Conservation (phyloP, 768 basidiomycete species). For the Kwoniella sp. region DNA sequence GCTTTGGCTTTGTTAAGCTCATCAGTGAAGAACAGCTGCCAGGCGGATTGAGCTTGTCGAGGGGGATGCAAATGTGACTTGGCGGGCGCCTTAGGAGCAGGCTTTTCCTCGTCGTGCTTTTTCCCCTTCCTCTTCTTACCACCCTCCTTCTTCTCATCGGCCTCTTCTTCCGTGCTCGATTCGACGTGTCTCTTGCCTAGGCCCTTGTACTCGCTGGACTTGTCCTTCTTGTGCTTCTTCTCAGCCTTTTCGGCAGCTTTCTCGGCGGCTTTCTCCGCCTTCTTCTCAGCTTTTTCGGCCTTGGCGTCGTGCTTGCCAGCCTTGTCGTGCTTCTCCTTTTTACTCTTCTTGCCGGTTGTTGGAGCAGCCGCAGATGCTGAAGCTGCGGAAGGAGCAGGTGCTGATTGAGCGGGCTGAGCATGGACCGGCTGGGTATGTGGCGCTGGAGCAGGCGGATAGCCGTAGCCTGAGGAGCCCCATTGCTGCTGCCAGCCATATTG, state of each 20-base stretch:
- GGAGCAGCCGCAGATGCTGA: slow-evolving; percentile 5
- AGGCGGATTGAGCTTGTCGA: slow-evolving; percentile 88
- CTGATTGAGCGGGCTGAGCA: slow-evolving; percentile 14
- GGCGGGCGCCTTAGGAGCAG: slow-evolving; percentile 51
- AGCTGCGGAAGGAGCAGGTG: slow-evolving; percentile 10
- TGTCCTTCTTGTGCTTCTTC: slow-evolving; percentile 37
- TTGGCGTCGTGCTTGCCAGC: slow-evolving; percentile 1
- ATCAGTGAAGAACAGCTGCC: slow-evolving; percentile 96
- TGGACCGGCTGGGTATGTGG: slow-evolving; percentile 18
- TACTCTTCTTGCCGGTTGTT: slow-evolving; percentile 16
- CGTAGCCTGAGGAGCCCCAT: slow-evolving; percentile 24
- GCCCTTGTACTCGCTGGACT: slow-evolving; percentile 32
- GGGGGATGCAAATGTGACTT: slow-evolving; percentile 83
- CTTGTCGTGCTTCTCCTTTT: slow-evolving; percentile 40
- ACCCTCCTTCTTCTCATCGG: slow-evolving; percentile 27
- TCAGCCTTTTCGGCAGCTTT: slow-evolving; percentile 13
- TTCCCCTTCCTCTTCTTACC: slow-evolving; percentile 37
- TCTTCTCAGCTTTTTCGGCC: slow-evolving; percentile 12
- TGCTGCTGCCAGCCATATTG: slow-evolving; percentile 36
- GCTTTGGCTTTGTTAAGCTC: slow-evolving; percentile 72
- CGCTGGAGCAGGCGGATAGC: slow-evolving; percentile 27
- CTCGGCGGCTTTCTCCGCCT: slow-evolving; percentile 3
- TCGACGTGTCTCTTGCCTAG: slow-evolving; percentile 47
- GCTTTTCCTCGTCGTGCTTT: slow-evolving; percentile 37
- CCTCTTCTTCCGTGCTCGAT: slow-evolving; percentile 27